Percentiles rank a stretch among this genome's conserved stretches.
Conservation (phyloP, 441 rosid genomes). For the Erodium trifolium region DNA sequence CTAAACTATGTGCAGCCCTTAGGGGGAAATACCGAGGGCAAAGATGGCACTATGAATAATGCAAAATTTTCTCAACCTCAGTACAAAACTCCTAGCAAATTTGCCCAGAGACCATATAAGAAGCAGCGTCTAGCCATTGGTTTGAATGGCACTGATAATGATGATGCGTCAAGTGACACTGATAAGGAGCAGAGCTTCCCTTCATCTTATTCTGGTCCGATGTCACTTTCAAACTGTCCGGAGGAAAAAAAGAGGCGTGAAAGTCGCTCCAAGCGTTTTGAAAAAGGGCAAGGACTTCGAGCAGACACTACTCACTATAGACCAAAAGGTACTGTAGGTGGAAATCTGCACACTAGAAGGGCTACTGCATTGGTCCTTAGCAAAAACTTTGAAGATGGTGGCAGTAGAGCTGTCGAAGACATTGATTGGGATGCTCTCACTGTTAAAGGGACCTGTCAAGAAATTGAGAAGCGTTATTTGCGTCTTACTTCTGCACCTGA, state of each 20-base stretch:
- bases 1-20: constrained; percentile 30
- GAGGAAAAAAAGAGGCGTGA: constrained; percentile 93
- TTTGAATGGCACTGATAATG: constrained; percentile 42
- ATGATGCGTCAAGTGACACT: constrained; percentile 88
- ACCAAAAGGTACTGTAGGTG: constrained; percentile 55
- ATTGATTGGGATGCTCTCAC: constrained; percentile 98
- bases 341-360: constrained; percentile 61
- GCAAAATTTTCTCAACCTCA: constrained; percentile 30
- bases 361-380: constrained; percentile 67
- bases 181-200: constrained; percentile 72
- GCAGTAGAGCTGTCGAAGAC: constrained; percentile 93
- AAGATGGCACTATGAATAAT: constrained; percentile 37
- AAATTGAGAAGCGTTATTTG: constrained; percentile 91
- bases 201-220: constrained; percentile 63
- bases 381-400: constrained; percentile 68
- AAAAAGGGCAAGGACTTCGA: constrained; percentile 59
- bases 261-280: constrained; percentile 88
- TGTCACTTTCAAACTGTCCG: constrained; percentile 59
- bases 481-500: constrained; percentile 99
- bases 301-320: constrained; percentile 43
- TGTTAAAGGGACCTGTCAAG: constrained; percentile 94
- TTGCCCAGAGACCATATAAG: constrained; percentile 60
- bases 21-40: constrained; percentile 38
- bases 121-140: constrained; percentile 61
- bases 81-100: constrained; percentile 46